phyloP scores from a whole-genome alignment of 169 alveolate species.

The Theileria parva region DNA sequence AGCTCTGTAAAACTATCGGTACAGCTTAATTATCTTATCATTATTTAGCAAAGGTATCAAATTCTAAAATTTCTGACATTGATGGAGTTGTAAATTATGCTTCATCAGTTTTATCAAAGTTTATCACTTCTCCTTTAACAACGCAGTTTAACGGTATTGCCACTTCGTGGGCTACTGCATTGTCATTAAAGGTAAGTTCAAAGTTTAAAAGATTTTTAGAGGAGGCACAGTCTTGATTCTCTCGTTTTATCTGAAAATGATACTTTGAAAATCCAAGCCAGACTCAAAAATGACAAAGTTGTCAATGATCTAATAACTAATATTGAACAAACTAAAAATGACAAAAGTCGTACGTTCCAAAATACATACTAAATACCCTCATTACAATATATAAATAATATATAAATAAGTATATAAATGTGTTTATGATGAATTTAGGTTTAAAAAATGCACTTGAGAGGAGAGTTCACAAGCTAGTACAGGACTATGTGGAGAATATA shows the following conservation, averaged over 20 bases:
- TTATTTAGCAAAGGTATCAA: constrained; percentile 32
- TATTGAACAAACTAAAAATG: constrained; percentile 18
- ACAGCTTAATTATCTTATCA: not conserved
- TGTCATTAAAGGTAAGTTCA: constrained; percentile 50
- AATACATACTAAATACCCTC: not conserved
- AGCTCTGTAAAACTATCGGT: constrained; percentile 51
- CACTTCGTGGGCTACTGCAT: constrained; percentile 64
- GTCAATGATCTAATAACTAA: constrained; percentile 34
- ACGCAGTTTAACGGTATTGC: constrained; percentile 49
- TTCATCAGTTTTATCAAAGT: constrained; percentile 18
- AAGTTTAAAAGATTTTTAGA: constrained; percentile 19
- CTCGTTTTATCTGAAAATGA: constrained; percentile 36
- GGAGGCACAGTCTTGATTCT: constrained; percentile 40
- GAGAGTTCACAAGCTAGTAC: constrained; percentile 43
- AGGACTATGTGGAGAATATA: constrained; percentile 43
- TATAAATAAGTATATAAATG: not conserved
- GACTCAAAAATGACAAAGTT: constrained; percentile 36
- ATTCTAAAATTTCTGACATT: constrained; percentile 26
- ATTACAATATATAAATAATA: not conserved
- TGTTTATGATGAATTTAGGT: not conserved
- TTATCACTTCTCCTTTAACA: constrained; percentile 5
- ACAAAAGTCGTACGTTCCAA: constrained; percentile 4
- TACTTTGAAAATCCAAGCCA: constrained; percentile 25
- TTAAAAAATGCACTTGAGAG: constrained; percentile 32
- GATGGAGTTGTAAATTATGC: constrained; percentile 27